Evolutionary conservation across 441 rosid genomes (phyloP).

Genomic region (Populus tomentosa): DNA sequence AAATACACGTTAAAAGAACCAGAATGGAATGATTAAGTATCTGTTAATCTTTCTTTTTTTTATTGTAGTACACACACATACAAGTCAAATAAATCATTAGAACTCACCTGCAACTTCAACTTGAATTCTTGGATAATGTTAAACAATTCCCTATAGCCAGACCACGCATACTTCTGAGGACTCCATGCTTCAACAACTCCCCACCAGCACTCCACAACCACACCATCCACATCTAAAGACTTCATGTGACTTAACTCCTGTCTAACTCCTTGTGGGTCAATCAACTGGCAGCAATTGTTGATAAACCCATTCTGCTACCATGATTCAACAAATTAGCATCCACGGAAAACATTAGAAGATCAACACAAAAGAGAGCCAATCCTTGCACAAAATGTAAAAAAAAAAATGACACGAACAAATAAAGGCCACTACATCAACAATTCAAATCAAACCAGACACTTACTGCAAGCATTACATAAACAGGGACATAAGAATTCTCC

Average conservation of each 20-base stretch:
- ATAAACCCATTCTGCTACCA: constrained; percentile 71
- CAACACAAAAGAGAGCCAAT: neutral
- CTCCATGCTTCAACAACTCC: constrained; percentile 94
- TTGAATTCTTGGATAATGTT: constrained; percentile 75
- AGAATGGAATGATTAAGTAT: neutral
- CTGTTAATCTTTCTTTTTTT: neutral
- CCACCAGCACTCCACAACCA: constrained; percentile 97
- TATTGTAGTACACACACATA: neutral
- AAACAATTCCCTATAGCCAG: constrained; percentile 77
- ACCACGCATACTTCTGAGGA: constrained; percentile 94
- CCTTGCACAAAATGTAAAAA: neutral
- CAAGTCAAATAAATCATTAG: constrained; percentile 4
- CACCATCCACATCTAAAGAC: constrained; percentile 74
- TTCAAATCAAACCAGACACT: constrained; percentile 21
- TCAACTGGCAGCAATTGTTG: constrained; percentile 80
- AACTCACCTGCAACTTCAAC: constrained; percentile 80
- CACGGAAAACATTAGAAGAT: neutral
- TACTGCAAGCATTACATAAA: constrained; percentile 88
- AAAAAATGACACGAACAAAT: constrained; percentile 6
- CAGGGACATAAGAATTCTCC: constrained; percentile 73
- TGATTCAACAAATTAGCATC: constrained; percentile 16
- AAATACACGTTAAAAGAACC: neutral
- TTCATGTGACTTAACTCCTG: constrained; percentile 76
- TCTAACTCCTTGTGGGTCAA: constrained; percentile 76
- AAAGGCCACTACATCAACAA: neutral